phyloP scores from a whole-genome alignment of 2,329 filamentous ascomycete genomes.

The Venturia asperata region DNA sequence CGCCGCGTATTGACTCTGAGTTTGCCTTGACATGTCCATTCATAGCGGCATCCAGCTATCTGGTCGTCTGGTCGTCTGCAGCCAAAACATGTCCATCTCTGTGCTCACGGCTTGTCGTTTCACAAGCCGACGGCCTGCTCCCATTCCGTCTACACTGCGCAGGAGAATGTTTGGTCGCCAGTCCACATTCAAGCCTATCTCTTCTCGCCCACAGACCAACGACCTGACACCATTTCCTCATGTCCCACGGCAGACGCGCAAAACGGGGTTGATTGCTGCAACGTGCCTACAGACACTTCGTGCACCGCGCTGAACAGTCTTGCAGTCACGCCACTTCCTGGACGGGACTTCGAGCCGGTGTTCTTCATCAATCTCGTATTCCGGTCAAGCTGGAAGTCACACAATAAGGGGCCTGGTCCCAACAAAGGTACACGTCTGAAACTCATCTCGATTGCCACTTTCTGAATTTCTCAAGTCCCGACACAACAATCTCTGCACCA shows the following conservation, averaged over 20 bases:
- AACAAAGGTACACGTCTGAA: constrained; percentile 2
- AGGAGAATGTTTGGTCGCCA: constrained; percentile 8
- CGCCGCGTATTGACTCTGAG: not conserved
- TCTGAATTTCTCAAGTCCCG: not conserved
- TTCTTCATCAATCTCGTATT: not conserved
- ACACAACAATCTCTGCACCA: not conserved
- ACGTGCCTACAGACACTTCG: not conserved
- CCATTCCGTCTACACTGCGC: constrained; percentile 1
- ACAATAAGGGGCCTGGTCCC: not conserved
- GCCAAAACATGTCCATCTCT: not conserved
- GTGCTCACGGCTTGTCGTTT: not conserved
- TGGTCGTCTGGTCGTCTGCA: not conserved
- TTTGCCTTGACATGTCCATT: not conserved
- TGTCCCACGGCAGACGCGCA: not conserved
- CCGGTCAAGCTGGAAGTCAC: not conserved
- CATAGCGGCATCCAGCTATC: not conserved
- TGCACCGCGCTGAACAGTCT: not conserved
- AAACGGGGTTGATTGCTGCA: not conserved
- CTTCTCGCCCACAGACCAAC: constrained; percentile 2
- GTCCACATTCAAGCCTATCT: constrained; percentile 2
- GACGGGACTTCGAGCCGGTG: not conserved
- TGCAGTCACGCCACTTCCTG: not conserved
- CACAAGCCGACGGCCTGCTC: constrained; percentile 7
- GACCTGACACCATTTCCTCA: not conserved
- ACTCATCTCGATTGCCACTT: not conserved